Percentiles rank a stretch among this genome's conserved stretches.
These are phyloP conservation scores for Colletotrichum theobromicola DNA, from an alignment of 2,329 filamentous ascomycete species.

Conservation along the genomic window DNA sequence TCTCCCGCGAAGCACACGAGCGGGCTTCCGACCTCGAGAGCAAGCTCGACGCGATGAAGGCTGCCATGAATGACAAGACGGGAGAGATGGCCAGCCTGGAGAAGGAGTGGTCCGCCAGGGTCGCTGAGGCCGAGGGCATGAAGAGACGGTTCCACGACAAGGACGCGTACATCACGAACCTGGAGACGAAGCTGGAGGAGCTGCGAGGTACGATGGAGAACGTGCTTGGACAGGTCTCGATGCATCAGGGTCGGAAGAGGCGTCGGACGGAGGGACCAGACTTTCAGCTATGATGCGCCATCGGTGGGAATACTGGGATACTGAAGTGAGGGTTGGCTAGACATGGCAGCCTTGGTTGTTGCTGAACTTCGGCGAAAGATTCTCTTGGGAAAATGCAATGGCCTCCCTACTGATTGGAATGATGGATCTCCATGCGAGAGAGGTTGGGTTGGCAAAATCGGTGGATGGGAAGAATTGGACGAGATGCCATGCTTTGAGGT, in stretches of 20 bases:
- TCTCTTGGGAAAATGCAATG: neutral
- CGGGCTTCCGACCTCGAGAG: neutral
- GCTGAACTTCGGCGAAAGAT: neutral
- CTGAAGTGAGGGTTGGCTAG: neutral
- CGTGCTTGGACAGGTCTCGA: neutral
- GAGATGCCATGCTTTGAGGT: fast-evolving
- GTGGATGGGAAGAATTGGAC: neutral
- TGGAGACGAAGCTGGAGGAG: conserved; percentile 2
- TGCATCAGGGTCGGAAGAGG: neutral
- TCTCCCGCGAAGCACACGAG: neutral
- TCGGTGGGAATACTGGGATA: neutral
- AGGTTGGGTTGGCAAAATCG: neutral
- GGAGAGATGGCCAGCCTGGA: neutral
- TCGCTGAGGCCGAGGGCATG: fast-evolving
- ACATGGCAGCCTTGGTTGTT: no score
- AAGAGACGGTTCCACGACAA: neutral
- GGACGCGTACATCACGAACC: neutral
- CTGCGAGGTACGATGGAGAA: neutral
- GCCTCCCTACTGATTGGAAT: fast-evolving
- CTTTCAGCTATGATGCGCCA: neutral
- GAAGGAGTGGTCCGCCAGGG: neutral
- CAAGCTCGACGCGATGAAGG: neutral
- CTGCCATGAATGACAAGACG: neutral
- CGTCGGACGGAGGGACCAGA: neutral
- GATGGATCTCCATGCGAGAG: neutral